Conservation (phyloP, 2,329 filamentous ascomycete species). For the Colletotrichum sp. region DNA sequence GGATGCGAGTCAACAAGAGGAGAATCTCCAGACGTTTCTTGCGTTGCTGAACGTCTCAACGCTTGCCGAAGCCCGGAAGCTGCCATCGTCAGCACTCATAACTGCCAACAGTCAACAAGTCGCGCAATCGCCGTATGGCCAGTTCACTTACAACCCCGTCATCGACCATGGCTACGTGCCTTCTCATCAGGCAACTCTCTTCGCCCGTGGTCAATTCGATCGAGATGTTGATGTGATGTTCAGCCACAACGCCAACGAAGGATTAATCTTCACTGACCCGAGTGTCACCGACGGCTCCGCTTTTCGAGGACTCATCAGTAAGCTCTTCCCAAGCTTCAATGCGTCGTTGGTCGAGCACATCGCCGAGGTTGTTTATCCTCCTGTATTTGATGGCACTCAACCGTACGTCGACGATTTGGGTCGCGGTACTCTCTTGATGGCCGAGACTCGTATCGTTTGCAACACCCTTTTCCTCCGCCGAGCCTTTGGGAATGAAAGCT, state of each 20-base stretch:
- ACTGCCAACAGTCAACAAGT: background rate
- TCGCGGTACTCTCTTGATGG: background rate
- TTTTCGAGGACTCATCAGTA: background rate
- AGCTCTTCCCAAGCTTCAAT: background rate
- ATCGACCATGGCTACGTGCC: background rate
- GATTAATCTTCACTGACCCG: background rate
- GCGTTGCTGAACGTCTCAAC: background rate
- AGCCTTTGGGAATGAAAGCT: background rate
- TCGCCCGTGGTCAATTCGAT: background rate
- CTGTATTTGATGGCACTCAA: background rate
- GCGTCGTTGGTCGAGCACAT: background rate
- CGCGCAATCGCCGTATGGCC: background rate
- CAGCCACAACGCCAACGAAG: background rate
- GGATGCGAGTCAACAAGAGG: background rate
- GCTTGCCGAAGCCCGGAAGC: background rate
- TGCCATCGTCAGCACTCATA: background rate
- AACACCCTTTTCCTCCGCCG: background rate
- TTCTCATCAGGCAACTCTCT: background rate
- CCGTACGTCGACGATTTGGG: background rate
- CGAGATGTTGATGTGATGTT: background rate
- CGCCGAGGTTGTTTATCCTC: background rate
- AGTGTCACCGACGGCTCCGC: background rate
- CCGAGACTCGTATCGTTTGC: background rate
- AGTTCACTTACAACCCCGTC: background rate
- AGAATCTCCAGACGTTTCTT: background rate